Conservation (phyloP, 257 asterid genomes). For the Przewalskia tangutica region DNA sequence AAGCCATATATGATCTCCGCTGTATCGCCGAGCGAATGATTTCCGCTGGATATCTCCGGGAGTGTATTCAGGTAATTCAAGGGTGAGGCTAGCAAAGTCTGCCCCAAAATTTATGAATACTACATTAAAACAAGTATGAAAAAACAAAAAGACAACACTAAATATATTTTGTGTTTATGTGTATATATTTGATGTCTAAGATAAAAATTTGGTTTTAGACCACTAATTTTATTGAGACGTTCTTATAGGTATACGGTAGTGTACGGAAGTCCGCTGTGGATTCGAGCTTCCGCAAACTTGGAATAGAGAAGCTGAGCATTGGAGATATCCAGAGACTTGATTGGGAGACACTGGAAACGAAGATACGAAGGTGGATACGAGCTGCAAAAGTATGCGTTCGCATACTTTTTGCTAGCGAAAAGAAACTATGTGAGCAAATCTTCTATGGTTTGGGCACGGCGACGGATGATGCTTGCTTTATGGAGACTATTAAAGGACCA, state of each 20-base stretch:
- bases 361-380: conserved; percentile 32
- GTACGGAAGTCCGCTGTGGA: conserved; percentile 30
- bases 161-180: no score
- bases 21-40: conserved; percentile 30
- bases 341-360: conserved; percentile 30
- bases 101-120: no score
- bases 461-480: conserved; percentile 27
- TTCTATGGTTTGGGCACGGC: conserved; percentile 26
- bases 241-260: conserved; percentile 20
- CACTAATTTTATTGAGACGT: no score
- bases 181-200: no score
- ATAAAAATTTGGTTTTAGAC: no score
- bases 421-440: conserved; percentile 25
- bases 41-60: conserved; percentile 19
- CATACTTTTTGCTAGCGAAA: conserved; percentile 30
- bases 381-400: conserved; percentile 26
- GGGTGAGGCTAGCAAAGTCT: no score
- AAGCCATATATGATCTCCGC: conserved; percentile 24
- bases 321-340: conserved; percentile 36
- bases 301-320: conserved; percentile 29
- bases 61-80: conserved; percentile 14
- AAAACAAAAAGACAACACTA: no score
- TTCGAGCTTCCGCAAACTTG: conserved; percentile 18
- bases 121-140: no score
- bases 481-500: conserved; percentile 31